phyloP scores from a whole-genome alignment of 2,329 filamentous ascomycete genomes.

The Colletotrichum liriopes region DNA sequence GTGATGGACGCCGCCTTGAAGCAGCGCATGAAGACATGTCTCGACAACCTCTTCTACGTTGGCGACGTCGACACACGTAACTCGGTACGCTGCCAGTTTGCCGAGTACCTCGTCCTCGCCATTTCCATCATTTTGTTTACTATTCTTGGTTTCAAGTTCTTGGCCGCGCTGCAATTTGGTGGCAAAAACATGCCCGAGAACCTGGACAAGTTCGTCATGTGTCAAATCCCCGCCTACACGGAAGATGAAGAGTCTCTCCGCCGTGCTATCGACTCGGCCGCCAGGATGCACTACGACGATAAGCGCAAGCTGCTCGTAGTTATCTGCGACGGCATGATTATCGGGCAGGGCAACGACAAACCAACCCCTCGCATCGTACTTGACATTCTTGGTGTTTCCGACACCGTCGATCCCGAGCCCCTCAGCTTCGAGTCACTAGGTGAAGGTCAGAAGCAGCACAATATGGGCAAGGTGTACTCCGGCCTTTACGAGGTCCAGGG shows the following conservation, averaged over 20 bases:
- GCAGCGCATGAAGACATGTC: conserved; percentile 81
- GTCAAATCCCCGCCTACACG: conserved; percentile 96
- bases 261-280: conserved; percentile 95
- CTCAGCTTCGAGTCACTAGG: conserved; percentile 97
- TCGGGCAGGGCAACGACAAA: conserved; percentile 96
- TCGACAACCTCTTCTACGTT: conserved; percentile 96
- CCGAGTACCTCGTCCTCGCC: conserved; percentile 89
- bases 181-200: conserved; percentile 94
- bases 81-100: conserved; percentile 87
- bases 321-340: conserved; percentile 99
- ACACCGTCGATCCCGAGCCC: conserved; percentile 94
- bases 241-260: conserved; percentile 98
- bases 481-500: conserved; percentile 98
- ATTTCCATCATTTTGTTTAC: conserved; percentile 85
- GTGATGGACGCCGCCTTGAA: conserved; percentile 70
- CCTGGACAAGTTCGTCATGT: conserved; percentile 98
- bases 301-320: conserved; percentile 96
- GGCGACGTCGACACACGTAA: conserved; percentile 93
- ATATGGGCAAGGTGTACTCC: conserved; percentile 99
- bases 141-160: conserved; percentile 95
- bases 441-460: conserved; percentile 97
- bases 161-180: conserved; percentile 95
- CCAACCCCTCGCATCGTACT: conserved; percentile 96
- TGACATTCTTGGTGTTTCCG: conserved; percentile 95
- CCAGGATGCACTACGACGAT: conserved; percentile 96